phyloP scores from a whole-genome alignment of 768 basidiomycete genomes.

The Rhizopogon rudus region DNA sequence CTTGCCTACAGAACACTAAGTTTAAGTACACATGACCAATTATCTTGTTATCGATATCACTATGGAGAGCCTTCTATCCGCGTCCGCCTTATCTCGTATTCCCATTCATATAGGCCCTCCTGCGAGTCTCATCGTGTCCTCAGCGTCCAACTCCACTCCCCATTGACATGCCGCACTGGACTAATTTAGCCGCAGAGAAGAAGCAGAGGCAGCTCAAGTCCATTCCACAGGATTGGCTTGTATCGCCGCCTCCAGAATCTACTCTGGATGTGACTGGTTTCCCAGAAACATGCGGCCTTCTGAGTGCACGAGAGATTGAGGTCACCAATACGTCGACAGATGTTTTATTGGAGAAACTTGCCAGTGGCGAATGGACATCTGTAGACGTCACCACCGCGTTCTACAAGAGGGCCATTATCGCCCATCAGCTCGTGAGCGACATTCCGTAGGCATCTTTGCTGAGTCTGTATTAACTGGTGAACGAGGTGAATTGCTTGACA shows the following conservation, averaged over 20 bases:
- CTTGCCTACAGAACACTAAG: too few relatives aligned
- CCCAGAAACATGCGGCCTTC: conserved; percentile 51
- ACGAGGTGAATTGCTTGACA: conserved; percentile 73
- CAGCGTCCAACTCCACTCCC: too few relatives aligned
- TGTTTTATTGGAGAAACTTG: conserved; percentile 48
- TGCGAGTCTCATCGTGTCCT: too few relatives aligned
- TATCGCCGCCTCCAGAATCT: conserved; percentile 39
- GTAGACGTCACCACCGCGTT: conserved; percentile 72
- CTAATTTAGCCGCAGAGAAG: conserved; percentile 49
- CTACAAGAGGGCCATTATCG: conserved; percentile 71
- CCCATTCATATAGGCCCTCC: too few relatives aligned
- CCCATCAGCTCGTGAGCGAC: conserved; percentile 60
- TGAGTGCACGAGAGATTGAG: conserved; percentile 49
- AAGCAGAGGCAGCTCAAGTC: conserved; percentile 43
- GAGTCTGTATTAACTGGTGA: background rate
- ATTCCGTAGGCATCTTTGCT: conserved; percentile 10
- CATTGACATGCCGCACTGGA: conserved; percentile 34
- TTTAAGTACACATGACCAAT: too few relatives aligned
- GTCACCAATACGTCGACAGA: conserved; percentile 50
- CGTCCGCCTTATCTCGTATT: too few relatives aligned
- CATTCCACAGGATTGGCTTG: conserved; percentile 63
- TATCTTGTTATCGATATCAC: too few relatives aligned
- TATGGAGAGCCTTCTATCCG: too few relatives aligned
- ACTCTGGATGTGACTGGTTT: conserved; percentile 48
- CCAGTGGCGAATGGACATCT: conserved; percentile 50